Base-by-base conservation (phyloP, 805 yeast species). In the Maudiozyma barnettii region DNA sequence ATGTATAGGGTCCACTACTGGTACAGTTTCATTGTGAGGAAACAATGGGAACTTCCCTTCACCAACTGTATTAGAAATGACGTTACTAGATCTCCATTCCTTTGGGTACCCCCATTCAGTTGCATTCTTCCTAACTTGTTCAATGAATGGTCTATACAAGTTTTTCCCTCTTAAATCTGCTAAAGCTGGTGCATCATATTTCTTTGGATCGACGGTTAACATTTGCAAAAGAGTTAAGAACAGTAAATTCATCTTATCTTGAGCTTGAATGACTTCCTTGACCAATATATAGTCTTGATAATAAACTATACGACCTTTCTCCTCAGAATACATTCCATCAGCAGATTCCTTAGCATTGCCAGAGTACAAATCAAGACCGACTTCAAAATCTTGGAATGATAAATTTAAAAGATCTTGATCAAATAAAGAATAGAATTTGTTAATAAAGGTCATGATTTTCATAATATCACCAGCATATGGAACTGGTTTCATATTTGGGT, bases 41-140 rank as follows among this genome's bases (percentile, higher is more conserved):
- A 54, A 49, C 7, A 30, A 6, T 19, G 46, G 16, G 4, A 14
- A n/a, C 30, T 26, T 30, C 19, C 30, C 18, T 30, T 38, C 29
- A 4, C 19, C 33, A 0, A 36, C 13, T 3, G 6, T 21, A 47
- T 33, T 30, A 18, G 14, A n/a, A 12, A 16, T 4, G 5, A 4
- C 20, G 9, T 13, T 12, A 29, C 14, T 37, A 5, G 19, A 9
- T 38, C 54, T 49, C 64, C 64, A 59, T 49, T 58, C 60, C 13
- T 44, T 48, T 16, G 64, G 64, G 41, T 56, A 58, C 12, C 64
- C 64, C 60, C 60, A 59, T 33, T 57, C 55, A 12, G 20, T 9
- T 2, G 56, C 56, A 16, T 43, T 40, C 4, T 20, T 30, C 19
- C 56, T 50, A 29, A 59, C 26, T 42, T 49, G 50, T 4, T 45